Base-by-base conservation (phyloP, 805 yeast species). In the Ogataea saltuana region DNA sequence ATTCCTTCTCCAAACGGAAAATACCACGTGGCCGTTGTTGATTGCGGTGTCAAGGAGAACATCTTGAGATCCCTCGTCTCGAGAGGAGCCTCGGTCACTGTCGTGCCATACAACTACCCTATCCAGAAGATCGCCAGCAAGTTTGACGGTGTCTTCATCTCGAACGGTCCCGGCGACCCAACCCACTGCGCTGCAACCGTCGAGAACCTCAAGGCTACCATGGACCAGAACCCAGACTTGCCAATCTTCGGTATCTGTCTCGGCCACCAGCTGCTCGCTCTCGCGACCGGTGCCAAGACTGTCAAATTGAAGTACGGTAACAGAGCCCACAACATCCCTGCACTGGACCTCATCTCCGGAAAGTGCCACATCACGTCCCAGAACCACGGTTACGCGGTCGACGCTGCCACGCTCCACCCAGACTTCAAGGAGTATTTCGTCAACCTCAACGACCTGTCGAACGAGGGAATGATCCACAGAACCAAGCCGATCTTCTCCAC, bases 161-260 rank as follows among this genome's bases (percentile, higher is more conserved):
- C 96, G 32, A 91, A 91, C 64, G 98, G 98, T 42, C 98, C 98
- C 42, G 98, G 98, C 60, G 96, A 91, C 68, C 98, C 98, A 61
- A 85, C 95, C 38, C 91, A 87, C 68, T 89, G 97, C 73, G 64
- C 83, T 26, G 60, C 76, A 29, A 90, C 98, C 8, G 87, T 88
- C 25, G 74, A 75, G 55, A 81, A 84, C 69, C 75, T 91, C 65
- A 78, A 74, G 60, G 73, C 78, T 59, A 78, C 91, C 44, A 80
- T 91, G 82, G 75, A 75, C 34, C 63, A 68, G 41, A 67, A 78
- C 44, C 75, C 71, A 48, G 75, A 83, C 25, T 76, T 90, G 47
- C 98, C 99, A 45, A 85, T 93, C 55, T 93, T 93, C 64, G 99
- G 99, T 56, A 95, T 93, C 61, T 95, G 99, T 70, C 74, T 93